phyloP scores from a whole-genome alignment of 2,329 filamentous ascomycete species.

The Elsinoe necatrix region DNA sequence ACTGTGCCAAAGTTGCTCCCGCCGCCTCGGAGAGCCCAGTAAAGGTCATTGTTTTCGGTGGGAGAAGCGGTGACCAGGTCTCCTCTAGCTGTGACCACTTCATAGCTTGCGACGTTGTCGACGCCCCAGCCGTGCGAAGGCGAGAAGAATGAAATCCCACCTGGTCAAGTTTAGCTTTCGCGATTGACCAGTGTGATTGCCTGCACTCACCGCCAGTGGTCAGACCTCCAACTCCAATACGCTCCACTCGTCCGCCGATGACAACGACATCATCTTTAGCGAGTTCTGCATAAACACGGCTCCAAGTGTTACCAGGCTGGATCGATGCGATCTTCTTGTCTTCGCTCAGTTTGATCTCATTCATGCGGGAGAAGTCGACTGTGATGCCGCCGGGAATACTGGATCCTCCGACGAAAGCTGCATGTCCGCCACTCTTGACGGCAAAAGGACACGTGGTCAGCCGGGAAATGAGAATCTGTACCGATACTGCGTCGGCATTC shows the following conservation, averaged over 20 bases:
- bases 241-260: constrained; percentile 54
- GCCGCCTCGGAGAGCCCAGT: constrained; percentile 43
- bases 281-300: constrained; percentile 17
- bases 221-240: constrained; percentile 54
- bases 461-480: constrained; percentile 3
- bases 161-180: not conserved
- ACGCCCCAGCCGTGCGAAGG: not conserved
- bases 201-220: constrained; percentile 42
- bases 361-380: constrained; percentile 22
- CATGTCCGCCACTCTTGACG: constrained; percentile 25
- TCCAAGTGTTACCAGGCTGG: constrained; percentile 20
- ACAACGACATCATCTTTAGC: constrained; percentile 45
- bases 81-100: constrained; percentile 42
- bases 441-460: constrained; percentile 22
- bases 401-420: constrained; percentile 21
- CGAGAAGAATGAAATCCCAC: constrained; percentile 11
- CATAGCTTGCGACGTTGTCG: constrained; percentile 12
- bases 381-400: constrained; percentile 24
- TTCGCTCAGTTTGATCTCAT: constrained; percentile 18
- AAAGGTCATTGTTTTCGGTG: constrained; percentile 42
- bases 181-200: not conserved
- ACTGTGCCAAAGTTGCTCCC: constrained; percentile 41
- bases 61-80: constrained; percentile 40
- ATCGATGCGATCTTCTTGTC: constrained; percentile 19
- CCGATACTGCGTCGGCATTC: constrained; percentile 7